These are phyloP conservation scores for Lecanicillium sp. DNA, from an alignment of 2,329 filamentous ascomycete genomes.

Conservation along the genomic window DNA sequence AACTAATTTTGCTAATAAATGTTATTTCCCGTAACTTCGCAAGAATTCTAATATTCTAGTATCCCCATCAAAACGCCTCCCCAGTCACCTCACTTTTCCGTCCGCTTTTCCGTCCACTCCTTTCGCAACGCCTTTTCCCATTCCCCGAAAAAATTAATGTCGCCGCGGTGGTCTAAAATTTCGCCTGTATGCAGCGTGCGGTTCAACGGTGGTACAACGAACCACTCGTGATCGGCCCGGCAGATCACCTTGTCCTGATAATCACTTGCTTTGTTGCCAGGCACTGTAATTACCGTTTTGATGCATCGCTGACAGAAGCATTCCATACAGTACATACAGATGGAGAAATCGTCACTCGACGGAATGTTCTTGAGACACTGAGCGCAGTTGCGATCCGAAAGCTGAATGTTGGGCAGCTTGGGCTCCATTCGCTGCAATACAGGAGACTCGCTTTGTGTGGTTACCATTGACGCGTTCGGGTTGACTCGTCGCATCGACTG, in stretches of 20 bases:
- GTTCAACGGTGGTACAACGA: conserved; percentile 31
- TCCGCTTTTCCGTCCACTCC: conserved; percentile 23
- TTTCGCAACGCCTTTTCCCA: conserved; percentile 31
- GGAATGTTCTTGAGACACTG: conserved; percentile 33
- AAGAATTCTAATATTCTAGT: too few species aligned
- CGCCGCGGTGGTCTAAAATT: conserved; percentile 28
- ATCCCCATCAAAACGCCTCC: too few species aligned
- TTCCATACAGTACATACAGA: conserved; percentile 35
- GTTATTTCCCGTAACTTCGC: background rate
- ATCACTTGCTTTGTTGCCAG: conserved; percentile 26
- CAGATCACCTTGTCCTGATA: conserved; percentile 27
- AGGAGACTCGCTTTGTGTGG: conserved; percentile 25
- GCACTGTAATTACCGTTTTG: conserved; percentile 23
- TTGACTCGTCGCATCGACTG: conserved; percentile 35
- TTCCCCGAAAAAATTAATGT: conserved; percentile 27
- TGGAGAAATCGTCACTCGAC: conserved; percentile 25
- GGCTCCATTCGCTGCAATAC: conserved; percentile 26
- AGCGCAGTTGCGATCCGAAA: conserved; percentile 29
- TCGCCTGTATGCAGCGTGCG: conserved; percentile 31
- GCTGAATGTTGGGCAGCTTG: conserved; percentile 31
- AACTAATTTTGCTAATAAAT: background rate
- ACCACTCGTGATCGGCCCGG: conserved; percentile 33
- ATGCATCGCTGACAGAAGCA: conserved; percentile 32
- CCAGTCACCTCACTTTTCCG: too few species aligned
- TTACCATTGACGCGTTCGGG: conserved; percentile 21